These are phyloP conservation scores for Amanita polypyramis DNA, from an alignment of 768 basidiomycete species.

Conservation along the genomic window DNA sequence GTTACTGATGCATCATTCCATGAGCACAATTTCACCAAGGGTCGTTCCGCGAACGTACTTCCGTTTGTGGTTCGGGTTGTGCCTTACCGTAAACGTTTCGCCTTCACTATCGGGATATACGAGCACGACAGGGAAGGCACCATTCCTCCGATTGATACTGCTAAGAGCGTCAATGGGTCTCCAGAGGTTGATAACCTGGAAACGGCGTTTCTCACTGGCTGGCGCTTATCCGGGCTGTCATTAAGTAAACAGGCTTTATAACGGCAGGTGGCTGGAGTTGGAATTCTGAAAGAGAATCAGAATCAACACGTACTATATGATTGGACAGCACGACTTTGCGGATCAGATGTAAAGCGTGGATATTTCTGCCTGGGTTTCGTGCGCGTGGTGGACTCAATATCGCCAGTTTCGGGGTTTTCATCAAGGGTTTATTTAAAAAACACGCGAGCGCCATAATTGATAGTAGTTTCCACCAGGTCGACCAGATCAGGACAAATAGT, in stretches of 20 bases:
- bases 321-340: constrained; percentile 48
- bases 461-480: not conserved
- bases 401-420: constrained; percentile 13
- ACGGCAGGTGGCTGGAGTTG: constrained; percentile 31
- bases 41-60: constrained; percentile 36
- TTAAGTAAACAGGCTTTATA: constrained; percentile 26
- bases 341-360: constrained; percentile 28
- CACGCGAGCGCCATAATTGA: constrained; percentile 10
- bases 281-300: not conserved
- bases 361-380: constrained; percentile 36
- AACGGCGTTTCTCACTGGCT: constrained; percentile 36
- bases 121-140: constrained; percentile 33
- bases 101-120: constrained; percentile 41
- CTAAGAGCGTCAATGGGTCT: constrained; percentile 37
- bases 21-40: constrained; percentile 37
- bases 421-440: constrained; percentile 17
- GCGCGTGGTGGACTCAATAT: constrained; percentile 11
- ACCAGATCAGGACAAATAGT: not conserved
- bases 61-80: constrained; percentile 39
- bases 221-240: constrained; percentile 25
- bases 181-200: no score
- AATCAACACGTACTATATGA: constrained; percentile 13
- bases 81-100: constrained; percentile 38
- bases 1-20: constrained; percentile 35
- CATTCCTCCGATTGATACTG: constrained; percentile 28